phyloP scores from a whole-genome alignment of 2,329 filamentous ascomycete species.

The Alternaria gaisen region DNA sequence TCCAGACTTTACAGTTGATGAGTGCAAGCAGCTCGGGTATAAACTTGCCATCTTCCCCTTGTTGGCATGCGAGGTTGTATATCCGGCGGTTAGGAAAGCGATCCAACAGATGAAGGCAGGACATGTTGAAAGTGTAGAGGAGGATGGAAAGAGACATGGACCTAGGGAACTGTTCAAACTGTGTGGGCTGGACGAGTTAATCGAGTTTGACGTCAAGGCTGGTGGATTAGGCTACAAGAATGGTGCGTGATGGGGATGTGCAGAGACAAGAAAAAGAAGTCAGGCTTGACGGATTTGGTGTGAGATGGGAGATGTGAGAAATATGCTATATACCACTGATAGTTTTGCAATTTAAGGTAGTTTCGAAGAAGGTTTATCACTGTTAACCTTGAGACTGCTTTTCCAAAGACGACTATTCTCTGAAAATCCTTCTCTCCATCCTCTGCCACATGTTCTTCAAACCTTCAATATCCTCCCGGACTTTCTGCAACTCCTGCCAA shows the following conservation, averaged over 20 bases:
- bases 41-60: conserved; percentile 66
- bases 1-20: conserved; percentile 61
- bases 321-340: conserved; percentile 4
- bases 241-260: conserved; percentile 14
- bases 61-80: conserved; percentile 43
- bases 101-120: conserved; percentile 42
- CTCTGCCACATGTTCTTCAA: neutral
- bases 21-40: conserved; percentile 66
- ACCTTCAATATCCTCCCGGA: neutral
- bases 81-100: conserved; percentile 43
- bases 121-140: conserved; percentile 45
- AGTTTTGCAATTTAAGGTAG: neutral
- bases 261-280: neutral
- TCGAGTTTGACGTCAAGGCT: conserved; percentile 60
- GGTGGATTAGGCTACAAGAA: conserved; percentile 51
- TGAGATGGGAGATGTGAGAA: neutral
- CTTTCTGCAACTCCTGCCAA: neutral
- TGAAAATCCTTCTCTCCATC: neutral
- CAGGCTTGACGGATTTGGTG: neutral
- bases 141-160: conserved; percentile 55
- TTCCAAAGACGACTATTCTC: neutral
- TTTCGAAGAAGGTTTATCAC: neutral
- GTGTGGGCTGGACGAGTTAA: conserved; percentile 61
- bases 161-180: conserved; percentile 62
- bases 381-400: neutral